phyloP scores from a whole-genome alignment of 1,139 yeast genomes.

The Suhomyces ambrosiae region DNA sequence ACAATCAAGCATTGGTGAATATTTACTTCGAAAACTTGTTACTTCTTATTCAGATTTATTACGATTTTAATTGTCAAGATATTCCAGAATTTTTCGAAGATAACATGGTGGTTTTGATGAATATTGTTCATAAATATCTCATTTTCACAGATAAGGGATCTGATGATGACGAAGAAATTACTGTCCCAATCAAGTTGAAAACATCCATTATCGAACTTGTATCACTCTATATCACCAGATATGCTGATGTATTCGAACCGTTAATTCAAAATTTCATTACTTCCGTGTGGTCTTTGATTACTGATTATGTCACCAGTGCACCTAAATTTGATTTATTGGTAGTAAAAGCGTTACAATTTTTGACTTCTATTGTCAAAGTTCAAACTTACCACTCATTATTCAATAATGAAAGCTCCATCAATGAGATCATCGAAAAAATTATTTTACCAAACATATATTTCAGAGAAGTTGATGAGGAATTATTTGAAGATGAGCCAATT shows the following conservation, averaged over 20 bases:
- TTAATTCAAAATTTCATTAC: slow-evolving; percentile 78
- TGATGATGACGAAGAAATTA: slow-evolving; percentile 68
- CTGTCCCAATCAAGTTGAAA: slow-evolving; percentile 71
- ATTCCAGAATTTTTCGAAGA: slow-evolving; percentile 98
- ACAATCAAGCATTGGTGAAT: slow-evolving; percentile 46
- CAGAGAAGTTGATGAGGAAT: slow-evolving; percentile 85
- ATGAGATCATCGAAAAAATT: slow-evolving; percentile 78
- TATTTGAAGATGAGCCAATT: slow-evolving; percentile 96
- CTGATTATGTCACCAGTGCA: slow-evolving; percentile 60
- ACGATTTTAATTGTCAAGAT: slow-evolving; percentile 95
- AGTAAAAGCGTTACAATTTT: slow-evolving; percentile 75
- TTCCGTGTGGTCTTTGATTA: slow-evolving; percentile 78
- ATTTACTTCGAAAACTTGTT: slow-evolving; percentile 72
- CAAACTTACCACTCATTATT: slow-evolving; percentile 65
- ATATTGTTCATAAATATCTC: slow-evolving; percentile 77
- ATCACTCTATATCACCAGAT: slow-evolving; percentile 84
- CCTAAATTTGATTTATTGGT: slow-evolving; percentile 84
- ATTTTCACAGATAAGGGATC: slow-evolving; percentile 52
- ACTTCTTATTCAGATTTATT: slow-evolving; percentile 76
- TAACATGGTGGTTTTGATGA: slow-evolving; percentile 76
- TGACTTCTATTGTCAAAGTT: slow-evolving; percentile 78
- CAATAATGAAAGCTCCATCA: slow-evolving; percentile 65
- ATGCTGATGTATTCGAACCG: slow-evolving; percentile 85
- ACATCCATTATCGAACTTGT: slow-evolving; percentile 84
- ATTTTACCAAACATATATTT: slow-evolving; percentile 85